Evolutionary conservation across 441 rosid genomes (phyloP), one percentile per base, ranked within the genome.

Genomic region (Bocquillonia castaneifolia): DNA sequence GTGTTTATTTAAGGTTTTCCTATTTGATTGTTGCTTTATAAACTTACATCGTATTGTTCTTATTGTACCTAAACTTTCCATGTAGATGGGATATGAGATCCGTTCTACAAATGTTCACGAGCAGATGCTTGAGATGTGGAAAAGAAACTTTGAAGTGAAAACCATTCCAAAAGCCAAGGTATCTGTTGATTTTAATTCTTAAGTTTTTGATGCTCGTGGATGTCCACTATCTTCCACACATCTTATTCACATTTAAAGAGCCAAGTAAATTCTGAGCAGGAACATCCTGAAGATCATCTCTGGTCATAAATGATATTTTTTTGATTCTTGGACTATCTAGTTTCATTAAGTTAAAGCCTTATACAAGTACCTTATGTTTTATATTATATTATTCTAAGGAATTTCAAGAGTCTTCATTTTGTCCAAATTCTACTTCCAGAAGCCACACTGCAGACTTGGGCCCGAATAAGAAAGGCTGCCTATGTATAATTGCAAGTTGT

Each of bases 41-140:
- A 50, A 58, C 59, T 52, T 57, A 55, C 20, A 45, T 64, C 12
- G 8, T 32, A 18, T 48, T 67, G 42, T 22, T 40, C 23, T 65
- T 14, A 50, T 74, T 75, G 25, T 37, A 48, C 17, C 63, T 53
- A 36, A 45, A 69, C 71, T 70, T 40, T 76, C 62, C 34, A 31
- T 70, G 36, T 74, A 91, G 96, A 75, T 93, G 84, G 96, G 99
- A 55, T 85, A 91, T 73, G 97, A 93, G 80, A 82, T 93, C 72
- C 96, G 95, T 36, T 91, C 97, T 15, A 91, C 92, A 12, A 79
- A 71, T 56, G 87, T 93, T 80, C 95, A 93, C 60, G 87, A 91
- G 80, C 83, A 82, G 80, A 91, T 93, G 96, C 89, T 91, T 66
- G 78, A 82, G 67, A 79, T 83, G 84, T 91, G 90, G 96, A 88